phyloP scores from a whole-genome alignment of 148 eudicot genomes.

The Dysphania ambrosioides region DNA sequence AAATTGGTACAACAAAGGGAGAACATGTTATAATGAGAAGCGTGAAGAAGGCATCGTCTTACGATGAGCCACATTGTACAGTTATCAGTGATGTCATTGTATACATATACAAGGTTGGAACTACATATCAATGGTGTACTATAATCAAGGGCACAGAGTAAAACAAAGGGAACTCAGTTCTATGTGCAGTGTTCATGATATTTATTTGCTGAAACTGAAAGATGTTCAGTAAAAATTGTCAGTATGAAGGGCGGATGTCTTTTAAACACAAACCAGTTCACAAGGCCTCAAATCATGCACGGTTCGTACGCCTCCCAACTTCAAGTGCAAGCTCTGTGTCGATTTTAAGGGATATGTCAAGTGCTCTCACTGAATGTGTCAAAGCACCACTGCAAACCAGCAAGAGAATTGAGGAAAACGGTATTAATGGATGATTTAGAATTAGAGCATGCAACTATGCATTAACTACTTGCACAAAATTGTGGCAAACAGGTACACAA shows the following conservation, averaged over 20 bases:
- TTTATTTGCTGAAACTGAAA: neutral
- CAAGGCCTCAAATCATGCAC: constrained; percentile 47
- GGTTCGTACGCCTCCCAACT: constrained; percentile 90
- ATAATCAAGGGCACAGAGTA: neutral
- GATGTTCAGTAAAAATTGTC: neutral
- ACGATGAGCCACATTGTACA: neutral
- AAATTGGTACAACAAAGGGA: neutral
- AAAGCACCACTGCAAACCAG: constrained; percentile 62
- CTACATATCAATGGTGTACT: neutral
- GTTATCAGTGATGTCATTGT: neutral
- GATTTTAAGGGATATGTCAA: constrained; percentile 84
- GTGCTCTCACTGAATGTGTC: constrained; percentile 87
- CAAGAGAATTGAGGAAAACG: neutral
- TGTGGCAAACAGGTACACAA: neutral
- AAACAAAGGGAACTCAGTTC: neutral
- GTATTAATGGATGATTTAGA: neutral
- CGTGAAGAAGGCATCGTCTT: neutral
- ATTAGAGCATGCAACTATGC: neutral
- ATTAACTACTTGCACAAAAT: neutral
- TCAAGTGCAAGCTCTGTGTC: constrained; percentile 87
- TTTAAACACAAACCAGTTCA: neutral
- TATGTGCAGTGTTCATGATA: neutral
- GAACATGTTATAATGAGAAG: neutral
- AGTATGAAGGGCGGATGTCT: constrained; percentile 1
- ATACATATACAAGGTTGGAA: neutral